Conservation (phyloP, 2,329 filamentous ascomycete species). For the Fusarium metavorans region DNA sequence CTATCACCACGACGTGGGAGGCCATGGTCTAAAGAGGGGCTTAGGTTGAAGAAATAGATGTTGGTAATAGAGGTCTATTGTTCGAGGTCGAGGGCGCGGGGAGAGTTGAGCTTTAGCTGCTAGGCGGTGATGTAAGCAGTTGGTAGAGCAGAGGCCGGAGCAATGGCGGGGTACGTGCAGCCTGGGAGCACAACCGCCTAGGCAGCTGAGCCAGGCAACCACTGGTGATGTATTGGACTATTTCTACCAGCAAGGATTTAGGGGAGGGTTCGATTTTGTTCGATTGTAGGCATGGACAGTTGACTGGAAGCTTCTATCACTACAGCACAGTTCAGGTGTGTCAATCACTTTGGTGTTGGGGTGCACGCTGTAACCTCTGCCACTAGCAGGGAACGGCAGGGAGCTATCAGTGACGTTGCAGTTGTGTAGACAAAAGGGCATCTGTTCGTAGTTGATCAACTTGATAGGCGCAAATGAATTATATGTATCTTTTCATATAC, state of each 20-base stretch:
- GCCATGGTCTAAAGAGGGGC: constrained; percentile 69
- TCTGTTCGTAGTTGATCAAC: background rate
- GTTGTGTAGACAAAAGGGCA: background rate
- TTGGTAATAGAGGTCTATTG: constrained; percentile 1
- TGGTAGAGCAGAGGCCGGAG: constrained; percentile 1
- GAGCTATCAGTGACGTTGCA: background rate
- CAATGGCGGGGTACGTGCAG: constrained; percentile 26
- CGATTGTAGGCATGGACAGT: background rate
- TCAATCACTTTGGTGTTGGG: background rate
- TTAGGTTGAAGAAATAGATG: background rate
- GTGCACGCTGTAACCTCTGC: background rate
- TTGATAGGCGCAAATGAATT: background rate
- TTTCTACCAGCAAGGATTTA: background rate
- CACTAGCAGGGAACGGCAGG: background rate
- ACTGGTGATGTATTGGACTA: background rate
- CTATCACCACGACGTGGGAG: constrained; percentile 88
- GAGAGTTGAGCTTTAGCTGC: constrained; percentile 24
- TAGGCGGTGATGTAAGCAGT: constrained; percentile 37
- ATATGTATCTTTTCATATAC: background rate
- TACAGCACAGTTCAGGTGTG: background rate
- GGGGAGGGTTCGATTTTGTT: background rate
- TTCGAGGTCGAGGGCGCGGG: constrained; percentile 5
- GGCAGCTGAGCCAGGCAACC: constrained; percentile 27
- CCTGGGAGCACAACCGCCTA: background rate
- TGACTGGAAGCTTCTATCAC: background rate